These are phyloP conservation scores for Pilobolus umbonatus DNA, from an alignment of 192 early-diverging fungal species.

Conservation along the genomic window DNA sequence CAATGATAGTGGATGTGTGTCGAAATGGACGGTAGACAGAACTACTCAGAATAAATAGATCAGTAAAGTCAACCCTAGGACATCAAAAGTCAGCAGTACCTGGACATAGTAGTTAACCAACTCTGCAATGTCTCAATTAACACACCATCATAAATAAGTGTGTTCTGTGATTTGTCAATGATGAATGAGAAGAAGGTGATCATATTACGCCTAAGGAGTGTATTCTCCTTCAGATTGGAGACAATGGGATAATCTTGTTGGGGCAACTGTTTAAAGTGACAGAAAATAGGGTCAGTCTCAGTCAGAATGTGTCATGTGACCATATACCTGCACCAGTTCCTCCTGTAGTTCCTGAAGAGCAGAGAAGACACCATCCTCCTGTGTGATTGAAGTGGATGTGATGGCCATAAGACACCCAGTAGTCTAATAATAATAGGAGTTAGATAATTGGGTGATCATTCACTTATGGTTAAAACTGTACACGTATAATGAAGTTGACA, in stretches of 20 bases:
- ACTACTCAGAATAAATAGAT: constrained; percentile 36
- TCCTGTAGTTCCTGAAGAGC: constrained; percentile 57
- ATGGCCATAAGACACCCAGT: constrained; percentile 53
- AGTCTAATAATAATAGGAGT: constrained; percentile 34
- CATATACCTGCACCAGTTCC: constrained; percentile 55
- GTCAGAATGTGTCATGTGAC: background rate
- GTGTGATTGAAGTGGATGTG: constrained; percentile 36
- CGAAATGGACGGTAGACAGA: constrained; percentile 85
- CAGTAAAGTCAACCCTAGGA: constrained; percentile 31
- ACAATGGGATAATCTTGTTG: constrained; percentile 74
- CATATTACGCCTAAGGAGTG: constrained; percentile 62
- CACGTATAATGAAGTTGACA: constrained; percentile 68
- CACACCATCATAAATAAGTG: constrained; percentile 54
- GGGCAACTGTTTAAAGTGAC: constrained; percentile 22
- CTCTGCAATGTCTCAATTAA: constrained; percentile 56
- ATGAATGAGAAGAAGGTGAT: constrained; percentile 62
- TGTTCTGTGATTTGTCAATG: constrained; percentile 54
- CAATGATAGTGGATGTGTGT: constrained; percentile 76
- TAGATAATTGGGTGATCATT: background rate
- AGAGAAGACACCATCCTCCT: constrained; percentile 52
- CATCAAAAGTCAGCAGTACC: constrained; percentile 28
- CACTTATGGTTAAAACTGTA: constrained; percentile 21
- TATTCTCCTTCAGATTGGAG: constrained; percentile 59
- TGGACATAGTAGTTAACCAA: constrained; percentile 66
- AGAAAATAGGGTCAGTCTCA: background rate